Evolutionary conservation across 768 basidiomycete genomes (phyloP).

Genomic region (Daedaleopsis nitida): DNA sequence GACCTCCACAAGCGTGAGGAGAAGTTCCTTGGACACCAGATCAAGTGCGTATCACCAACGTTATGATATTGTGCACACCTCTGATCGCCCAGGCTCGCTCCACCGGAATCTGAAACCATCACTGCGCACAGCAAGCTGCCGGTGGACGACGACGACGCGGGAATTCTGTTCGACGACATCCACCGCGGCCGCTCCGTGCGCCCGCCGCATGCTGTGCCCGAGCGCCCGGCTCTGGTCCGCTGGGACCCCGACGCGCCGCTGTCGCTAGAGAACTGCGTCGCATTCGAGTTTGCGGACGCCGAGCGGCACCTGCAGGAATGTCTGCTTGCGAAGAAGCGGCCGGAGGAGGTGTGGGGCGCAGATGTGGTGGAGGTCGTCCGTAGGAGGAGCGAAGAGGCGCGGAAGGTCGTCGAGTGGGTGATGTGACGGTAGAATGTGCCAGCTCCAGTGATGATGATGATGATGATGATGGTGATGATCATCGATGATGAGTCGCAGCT

Average conservation of each 20-base stretch:
- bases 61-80: neutral
- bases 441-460: neutral
- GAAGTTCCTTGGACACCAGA: slow-evolving; percentile 54
- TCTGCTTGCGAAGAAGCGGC: slow-evolving; percentile 27
- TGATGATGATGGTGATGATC: neutral
- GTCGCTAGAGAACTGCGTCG: slow-evolving; percentile 79
- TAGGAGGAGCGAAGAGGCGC: slow-evolving; percentile 60
- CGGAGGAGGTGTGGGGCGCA: slow-evolving; percentile 70
- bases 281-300: slow-evolving; percentile 77
- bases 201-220: slow-evolving; percentile 76
- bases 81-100: neutral
- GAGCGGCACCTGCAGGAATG: slow-evolving; percentile 62
- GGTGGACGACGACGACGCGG: slow-evolving; percentile 82
- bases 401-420: slow-evolving; percentile 58
- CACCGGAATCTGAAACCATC: neutral
- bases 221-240: slow-evolving; percentile 72
- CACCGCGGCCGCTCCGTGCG: slow-evolving; percentile 75
- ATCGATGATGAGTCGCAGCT: neutral
- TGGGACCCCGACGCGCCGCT: slow-evolving; percentile 77
- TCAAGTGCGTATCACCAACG: slow-evolving; percentile 49
- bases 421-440: slow-evolving; percentile 20
- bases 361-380: slow-evolving; percentile 61
- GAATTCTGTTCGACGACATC: slow-evolving; percentile 85
- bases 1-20: slow-evolving; percentile 78
- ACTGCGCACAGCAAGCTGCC: slow-evolving; percentile 59